phyloP scores from a whole-genome alignment of 169 alveolate genomes.

The Eimeria acervulina region DNA sequence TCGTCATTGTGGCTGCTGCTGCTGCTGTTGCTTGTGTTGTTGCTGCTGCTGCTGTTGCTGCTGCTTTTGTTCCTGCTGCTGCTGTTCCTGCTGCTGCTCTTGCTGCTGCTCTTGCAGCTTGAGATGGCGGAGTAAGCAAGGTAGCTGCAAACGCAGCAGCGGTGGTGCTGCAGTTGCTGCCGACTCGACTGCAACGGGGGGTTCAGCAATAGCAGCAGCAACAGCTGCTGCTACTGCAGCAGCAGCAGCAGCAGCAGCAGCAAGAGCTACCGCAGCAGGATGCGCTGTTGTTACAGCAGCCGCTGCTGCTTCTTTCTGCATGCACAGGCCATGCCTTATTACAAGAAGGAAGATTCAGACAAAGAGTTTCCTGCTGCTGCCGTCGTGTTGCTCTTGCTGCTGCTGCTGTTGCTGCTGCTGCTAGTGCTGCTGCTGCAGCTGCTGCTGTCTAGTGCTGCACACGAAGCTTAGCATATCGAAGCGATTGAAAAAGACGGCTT shows the following conservation, averaged over 20 bases:
- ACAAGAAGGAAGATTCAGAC: not conserved
- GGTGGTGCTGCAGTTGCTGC: slow-evolving; percentile 22
- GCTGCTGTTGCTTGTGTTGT: too few species aligned
- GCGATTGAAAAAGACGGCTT: too few species aligned
- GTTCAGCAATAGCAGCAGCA: slow-evolving; percentile 32
- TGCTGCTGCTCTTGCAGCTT: slow-evolving; percentile 17
- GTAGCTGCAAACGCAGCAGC: not conserved
- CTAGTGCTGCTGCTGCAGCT: slow-evolving; percentile 11
- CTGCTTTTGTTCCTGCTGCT: too few species aligned
- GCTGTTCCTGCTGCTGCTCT: slow-evolving; percentile 15
- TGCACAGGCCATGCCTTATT: not conserved
- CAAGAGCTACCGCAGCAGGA: not conserved
- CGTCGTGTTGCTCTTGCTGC: not conserved
- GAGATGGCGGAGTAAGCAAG: not conserved
- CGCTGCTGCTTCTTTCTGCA: not conserved
- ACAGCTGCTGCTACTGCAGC: not conserved
- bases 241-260: not conserved
- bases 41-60: too few species aligned
- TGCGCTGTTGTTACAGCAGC: not conserved
- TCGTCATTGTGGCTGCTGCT: slow-evolving; percentile 19
- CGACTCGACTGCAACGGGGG: not conserved
- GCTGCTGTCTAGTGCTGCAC: too few species aligned
- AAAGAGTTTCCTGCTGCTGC: slow-evolving; percentile 1
- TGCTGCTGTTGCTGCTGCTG: not conserved
- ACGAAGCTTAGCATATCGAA: not conserved